phyloP scores from a whole-genome alignment of 768 basidiomycete genomes.

The Porpolomopsis calyptriformis region DNA sequence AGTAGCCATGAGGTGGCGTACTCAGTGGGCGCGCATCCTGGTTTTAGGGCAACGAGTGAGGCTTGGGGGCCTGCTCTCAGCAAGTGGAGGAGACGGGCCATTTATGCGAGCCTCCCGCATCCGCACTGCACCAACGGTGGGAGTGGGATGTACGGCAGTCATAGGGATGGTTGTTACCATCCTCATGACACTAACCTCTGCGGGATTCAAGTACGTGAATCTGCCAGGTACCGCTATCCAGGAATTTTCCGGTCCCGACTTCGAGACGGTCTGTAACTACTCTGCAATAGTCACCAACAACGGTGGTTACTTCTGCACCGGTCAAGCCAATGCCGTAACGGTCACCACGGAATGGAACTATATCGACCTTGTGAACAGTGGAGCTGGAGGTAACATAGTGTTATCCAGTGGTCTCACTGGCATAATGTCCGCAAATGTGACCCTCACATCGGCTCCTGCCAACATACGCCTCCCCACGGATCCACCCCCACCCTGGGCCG shows the following conservation, averaged over 20 bases:
- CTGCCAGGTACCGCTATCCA: neutral
- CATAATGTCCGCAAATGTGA: conserved; percentile 1
- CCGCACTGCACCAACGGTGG: neutral
- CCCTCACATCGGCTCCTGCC: conserved; percentile 4
- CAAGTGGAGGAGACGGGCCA: neutral
- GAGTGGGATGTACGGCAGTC: neutral
- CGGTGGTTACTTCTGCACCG: conserved; percentile 3
- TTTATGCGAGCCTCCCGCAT: neutral
- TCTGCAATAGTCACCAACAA: neutral
- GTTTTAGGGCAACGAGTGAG: neutral
- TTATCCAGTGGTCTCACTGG: neutral
- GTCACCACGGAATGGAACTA: conserved; percentile 3
- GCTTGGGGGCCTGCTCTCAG: neutral
- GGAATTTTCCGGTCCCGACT: neutral
- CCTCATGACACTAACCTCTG: conserved; percentile 1
- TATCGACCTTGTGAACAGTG: conserved; percentile 1
- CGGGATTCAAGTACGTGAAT: conserved; percentile 3
- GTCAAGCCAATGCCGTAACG: neutral
- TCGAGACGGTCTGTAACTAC: neutral
- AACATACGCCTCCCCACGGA: neutral
- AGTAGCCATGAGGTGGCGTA: neutral
- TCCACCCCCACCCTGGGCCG: conserved; percentile 2
- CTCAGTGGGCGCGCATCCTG: conserved; percentile 1
- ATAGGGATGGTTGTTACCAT: neutral
- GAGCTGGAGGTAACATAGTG: conserved; percentile 1